Base-by-base conservation (phyloP, 345 rosid genomes). In the Leavenworthia alabamica region DNA sequence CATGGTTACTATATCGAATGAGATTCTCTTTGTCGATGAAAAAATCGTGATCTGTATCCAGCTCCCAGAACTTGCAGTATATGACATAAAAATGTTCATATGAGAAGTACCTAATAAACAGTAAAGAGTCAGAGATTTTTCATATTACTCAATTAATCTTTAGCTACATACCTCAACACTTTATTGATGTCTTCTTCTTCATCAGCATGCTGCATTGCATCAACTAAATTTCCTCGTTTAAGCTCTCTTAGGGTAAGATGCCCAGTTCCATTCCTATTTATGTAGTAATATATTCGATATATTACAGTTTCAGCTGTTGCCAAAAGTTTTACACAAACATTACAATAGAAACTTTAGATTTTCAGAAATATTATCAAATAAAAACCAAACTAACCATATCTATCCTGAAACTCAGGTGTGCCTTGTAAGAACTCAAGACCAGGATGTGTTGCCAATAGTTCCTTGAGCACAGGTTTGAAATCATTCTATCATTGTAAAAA, bases 21-120 rank as follows among this genome's bases (percentile, higher is more conserved):
- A 91, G 96, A 81, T 91, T 91, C 79, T 91, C 98, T 79, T 88
- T 86, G 81, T 91, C 95, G n/a, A 88, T 91, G 75, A 86, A 79
- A 78, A 91, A 91, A 83, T 91, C 98, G 66, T 91, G 96, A 72
- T 91, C 98, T n/a, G 87, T 81, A 73, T 91, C 98, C 61, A 91
- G 82, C 85, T 91, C 98, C 98, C 98, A 91, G 64, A 88, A 91
- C 78, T 88, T 91, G 92, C 98, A 91, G 86, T 91, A 91, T 75
- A 91, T 88, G 50, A 91, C 96, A 37, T 91, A 91, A 66, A 91
- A 91, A 73, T 91, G 98, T 62, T 91, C 98, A 72, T 91, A 91
- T 0, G 98, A 91, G 75, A 91, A 91, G 74, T 88, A 91, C 79
- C 98, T 91, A 78, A 37, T 66, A 20, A 66, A 12, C 42, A 17